Evolutionary conservation across 495 filamentous ascomycete genomes (phyloP).

Genomic region (Pyronema domesticum): DNA sequence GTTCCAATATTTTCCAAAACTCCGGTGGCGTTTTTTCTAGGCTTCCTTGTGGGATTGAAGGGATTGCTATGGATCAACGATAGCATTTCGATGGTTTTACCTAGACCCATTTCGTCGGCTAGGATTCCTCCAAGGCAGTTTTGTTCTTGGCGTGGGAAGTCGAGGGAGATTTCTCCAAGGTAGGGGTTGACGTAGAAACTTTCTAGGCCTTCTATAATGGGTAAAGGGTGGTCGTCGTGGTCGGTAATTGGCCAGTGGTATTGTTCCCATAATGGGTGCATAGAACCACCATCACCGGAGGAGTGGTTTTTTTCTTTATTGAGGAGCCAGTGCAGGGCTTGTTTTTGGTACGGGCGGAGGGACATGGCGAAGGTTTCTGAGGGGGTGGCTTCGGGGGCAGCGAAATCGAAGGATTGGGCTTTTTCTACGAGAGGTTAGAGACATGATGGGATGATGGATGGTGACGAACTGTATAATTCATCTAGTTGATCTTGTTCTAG

Average conservation of each 20-base stretch:
- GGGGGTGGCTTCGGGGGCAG: slow-evolving; percentile 69
- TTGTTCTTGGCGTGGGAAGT: slow-evolving; percentile 85
- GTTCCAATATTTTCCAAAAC: slow-evolving; percentile 30
- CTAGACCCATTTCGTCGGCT: slow-evolving; percentile 38
- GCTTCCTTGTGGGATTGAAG: background rate
- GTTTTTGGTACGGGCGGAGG: slow-evolving; percentile 84
- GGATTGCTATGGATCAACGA: background rate
- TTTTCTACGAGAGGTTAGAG: slow-evolving; percentile 37
- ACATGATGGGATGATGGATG: slow-evolving; percentile 3
- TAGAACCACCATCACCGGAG: slow-evolving; percentile 44
- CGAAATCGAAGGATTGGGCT: slow-evolving; percentile 91
- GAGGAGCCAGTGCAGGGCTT: slow-evolving; percentile 90
- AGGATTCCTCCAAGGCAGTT: slow-evolving; percentile 86
- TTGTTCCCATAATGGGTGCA: slow-evolving; percentile 97
- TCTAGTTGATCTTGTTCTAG: slow-evolving; percentile 92
- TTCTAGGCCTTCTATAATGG: slow-evolving; percentile 33
- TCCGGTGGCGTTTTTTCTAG: slow-evolving; percentile 10
- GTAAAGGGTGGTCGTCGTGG: slow-evolving; percentile 60
- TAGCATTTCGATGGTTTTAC: slow-evolving; percentile 6
- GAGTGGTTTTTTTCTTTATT: slow-evolving; percentile 60
- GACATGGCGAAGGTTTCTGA: slow-evolving; percentile 63
- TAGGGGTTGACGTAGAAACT: slow-evolving; percentile 93
- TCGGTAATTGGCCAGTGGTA: slow-evolving; percentile 80
- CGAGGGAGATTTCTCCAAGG: slow-evolving; percentile 79
- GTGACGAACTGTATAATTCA: slow-evolving; percentile 46